Evolutionary conservation across 352 stramenopile genomes (phyloP).

Genomic region (Lagenidium giganteum): DNA sequence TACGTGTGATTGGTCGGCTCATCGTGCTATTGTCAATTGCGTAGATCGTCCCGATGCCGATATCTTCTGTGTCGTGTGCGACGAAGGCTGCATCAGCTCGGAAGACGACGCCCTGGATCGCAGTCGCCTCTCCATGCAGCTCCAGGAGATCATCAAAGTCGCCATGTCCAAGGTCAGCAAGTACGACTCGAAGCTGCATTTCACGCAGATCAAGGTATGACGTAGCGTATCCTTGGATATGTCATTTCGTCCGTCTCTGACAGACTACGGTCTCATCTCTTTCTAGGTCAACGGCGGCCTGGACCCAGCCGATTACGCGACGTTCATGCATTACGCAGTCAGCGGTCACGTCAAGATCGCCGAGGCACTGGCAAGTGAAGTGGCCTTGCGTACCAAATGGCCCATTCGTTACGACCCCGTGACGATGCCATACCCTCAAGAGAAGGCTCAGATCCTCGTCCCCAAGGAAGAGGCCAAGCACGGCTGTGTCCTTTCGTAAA

Average conservation of each 20-base stretch:
- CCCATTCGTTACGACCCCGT: conserved; percentile 32
- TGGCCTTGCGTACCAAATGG: conserved; percentile 66
- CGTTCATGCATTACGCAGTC: conserved; percentile 79
- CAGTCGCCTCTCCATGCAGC: conserved; percentile 70
- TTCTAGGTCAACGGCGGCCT: conserved; percentile 61
- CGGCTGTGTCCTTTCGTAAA: conserved; percentile 28
- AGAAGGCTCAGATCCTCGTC: conserved; percentile 72
- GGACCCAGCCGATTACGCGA: conserved; percentile 62
- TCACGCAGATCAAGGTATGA: conserved; percentile 69
- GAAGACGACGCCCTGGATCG: conserved; percentile 72
- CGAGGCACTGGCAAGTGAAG: conserved; percentile 60
- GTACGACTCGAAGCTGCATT: conserved; percentile 80
- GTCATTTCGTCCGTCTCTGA: too few species aligned
- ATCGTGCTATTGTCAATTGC: neutral
- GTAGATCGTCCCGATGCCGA: conserved; percentile 73
- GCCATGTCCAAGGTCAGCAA: conserved; percentile 75
- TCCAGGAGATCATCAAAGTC: conserved; percentile 84
- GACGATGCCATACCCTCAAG: conserved; percentile 77
- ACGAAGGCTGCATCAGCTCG: conserved; percentile 76
- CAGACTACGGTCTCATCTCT: neutral
- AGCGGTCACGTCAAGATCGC: conserved; percentile 84
- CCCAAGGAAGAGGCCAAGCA: conserved; percentile 48
- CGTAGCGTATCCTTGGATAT: too few species aligned
- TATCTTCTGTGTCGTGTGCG: conserved; percentile 85
- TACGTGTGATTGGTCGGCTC: neutral